phyloP scores from a whole-genome alignment of 768 basidiomycete genomes.

The Asterophora parasitica region DNA sequence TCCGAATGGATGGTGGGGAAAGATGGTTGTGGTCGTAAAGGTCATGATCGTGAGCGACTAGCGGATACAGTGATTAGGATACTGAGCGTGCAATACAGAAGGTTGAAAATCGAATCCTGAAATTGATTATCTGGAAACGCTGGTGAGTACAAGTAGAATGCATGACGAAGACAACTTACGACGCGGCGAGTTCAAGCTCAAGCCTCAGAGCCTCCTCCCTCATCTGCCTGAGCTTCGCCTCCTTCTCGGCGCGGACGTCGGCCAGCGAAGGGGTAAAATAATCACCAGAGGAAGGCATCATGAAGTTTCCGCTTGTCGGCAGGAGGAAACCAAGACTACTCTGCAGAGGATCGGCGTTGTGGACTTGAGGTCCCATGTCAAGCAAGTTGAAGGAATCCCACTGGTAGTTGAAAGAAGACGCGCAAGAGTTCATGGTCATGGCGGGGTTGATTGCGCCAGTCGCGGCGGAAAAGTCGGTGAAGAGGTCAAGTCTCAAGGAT shows the following conservation, averaged over 20 bases:
- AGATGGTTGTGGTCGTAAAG: neutral
- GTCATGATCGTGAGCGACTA: slow-evolving; percentile 1
- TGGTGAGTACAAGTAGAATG: too few relatives aligned
- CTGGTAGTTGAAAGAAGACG: neutral
- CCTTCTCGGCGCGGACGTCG: slow-evolving; percentile 23
- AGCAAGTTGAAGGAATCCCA: neutral
- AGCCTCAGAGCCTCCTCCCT: slow-evolving; percentile 30
- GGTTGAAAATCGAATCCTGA: neutral
- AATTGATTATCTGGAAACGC: neutral
- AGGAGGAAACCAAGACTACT: neutral
- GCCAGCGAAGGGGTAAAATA: neutral
- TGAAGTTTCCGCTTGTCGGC: neutral
- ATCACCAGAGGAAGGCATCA: neutral
- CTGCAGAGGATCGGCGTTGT: neutral
- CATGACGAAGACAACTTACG: slow-evolving; percentile 4
- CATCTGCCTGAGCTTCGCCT: slow-evolving; percentile 27
- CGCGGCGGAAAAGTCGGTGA: neutral
- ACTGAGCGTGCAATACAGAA: neutral
- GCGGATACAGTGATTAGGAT: slow-evolving; percentile 11
- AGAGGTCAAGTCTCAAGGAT: neutral
- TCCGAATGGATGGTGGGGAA: neutral
- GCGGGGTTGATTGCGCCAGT: neutral
- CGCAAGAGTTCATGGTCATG: neutral
- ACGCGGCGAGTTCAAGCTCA: slow-evolving; percentile 26
- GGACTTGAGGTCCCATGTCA: neutral